Base-by-base conservation (phyloP, 2,329 filamentous ascomycete genomes). In the Drechslerella coelobrocha region DNA sequence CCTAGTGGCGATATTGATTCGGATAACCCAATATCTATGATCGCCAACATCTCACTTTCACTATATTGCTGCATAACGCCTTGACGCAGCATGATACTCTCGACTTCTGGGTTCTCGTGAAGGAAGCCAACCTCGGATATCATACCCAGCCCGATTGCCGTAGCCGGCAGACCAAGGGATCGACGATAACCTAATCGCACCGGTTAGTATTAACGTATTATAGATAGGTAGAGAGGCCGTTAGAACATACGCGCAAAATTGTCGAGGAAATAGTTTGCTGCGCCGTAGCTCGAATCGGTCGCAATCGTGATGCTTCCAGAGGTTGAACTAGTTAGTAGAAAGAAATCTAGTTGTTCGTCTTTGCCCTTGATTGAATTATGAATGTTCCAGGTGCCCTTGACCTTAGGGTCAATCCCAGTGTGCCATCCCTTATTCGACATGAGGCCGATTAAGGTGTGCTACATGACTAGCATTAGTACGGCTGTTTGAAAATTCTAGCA, bases 371-470 rank as follows among this genome's bases (percentile, higher is more conserved):
- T 78, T 0, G 80, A 80, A 14, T 80, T 77, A 75, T 85, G 83
- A 54, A 85, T 79, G 75, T 86, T 85, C 81, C 81, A 83, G 1
- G 81, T 82, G 2, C 83, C 84, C 17, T 39, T 5, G 5, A 39
- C 41, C 72, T 78, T 78, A 2, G 77, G 75, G 2, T 68, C 66
- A n/a, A 75, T 75, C 2, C 63, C 73, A 2, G 61, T 68, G 12
- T 73, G 75, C 77, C 76, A 78, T 17, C 47, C 51, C 19, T 74
- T 61, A 47, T 73, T 69, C 14, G 73, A 53, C 76, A 78, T 78
- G 34, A 41, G 27, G 1, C 52, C 61, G 26, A 76, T 76, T 0
- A 78, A 48, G 3, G 73, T 73, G 24, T 78, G 78, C 14, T 73
- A 31, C 57, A 14, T 14, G 23, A 19, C n/a, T n/a, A 34, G 3